Evolutionary conservation across 495 filamentous ascomycete species (phyloP).

Genomic region (Durotheca rogersii): DNA sequence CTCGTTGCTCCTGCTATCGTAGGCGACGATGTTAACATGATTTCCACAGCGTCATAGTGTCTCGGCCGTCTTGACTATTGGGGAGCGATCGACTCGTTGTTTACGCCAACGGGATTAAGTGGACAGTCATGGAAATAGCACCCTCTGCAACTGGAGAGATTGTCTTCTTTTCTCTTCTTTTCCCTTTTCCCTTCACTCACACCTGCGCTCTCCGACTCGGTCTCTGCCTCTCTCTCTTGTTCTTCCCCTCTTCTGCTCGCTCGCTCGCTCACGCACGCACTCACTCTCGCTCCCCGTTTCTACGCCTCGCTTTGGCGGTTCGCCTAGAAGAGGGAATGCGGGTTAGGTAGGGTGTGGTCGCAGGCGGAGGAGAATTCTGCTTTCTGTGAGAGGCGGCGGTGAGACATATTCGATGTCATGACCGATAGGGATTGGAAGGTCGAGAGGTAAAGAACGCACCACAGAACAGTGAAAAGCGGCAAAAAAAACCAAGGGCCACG

Average conservation of each 20-base stretch:
- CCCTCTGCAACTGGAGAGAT: no score
- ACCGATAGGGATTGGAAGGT: slow-evolving; percentile 19
- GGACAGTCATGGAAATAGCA: slow-evolving; percentile 21
- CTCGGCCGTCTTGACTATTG: slow-evolving; percentile 14
- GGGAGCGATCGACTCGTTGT: slow-evolving; percentile 7
- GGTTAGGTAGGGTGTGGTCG: slow-evolving; percentile 16
- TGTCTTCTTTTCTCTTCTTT: background rate
- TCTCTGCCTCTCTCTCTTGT: no score
- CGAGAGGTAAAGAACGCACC: slow-evolving; percentile 22
- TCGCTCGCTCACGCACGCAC: no score
- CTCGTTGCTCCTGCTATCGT: slow-evolving; percentile 41
- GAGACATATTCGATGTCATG: slow-evolving; percentile 25
- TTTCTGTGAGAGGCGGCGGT: slow-evolving; percentile 21
- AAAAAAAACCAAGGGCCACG: no score
- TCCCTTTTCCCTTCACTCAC: background rate
- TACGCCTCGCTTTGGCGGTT: background rate
- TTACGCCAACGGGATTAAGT: slow-evolving; percentile 21
- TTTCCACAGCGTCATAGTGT: slow-evolving; percentile 38
- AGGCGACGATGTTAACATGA: slow-evolving; percentile 53
- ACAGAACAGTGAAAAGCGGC: slow-evolving; percentile 7
- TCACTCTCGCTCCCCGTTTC: background rate
- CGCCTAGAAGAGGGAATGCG: slow-evolving; percentile 9
- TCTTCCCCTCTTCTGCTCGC: no score
- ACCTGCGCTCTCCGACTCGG: no score
- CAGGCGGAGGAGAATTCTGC: slow-evolving; percentile 14